Evolutionary conservation across 2,329 filamentous ascomycete species (phyloP).

Genomic region (Orbilia javanica): DNA sequence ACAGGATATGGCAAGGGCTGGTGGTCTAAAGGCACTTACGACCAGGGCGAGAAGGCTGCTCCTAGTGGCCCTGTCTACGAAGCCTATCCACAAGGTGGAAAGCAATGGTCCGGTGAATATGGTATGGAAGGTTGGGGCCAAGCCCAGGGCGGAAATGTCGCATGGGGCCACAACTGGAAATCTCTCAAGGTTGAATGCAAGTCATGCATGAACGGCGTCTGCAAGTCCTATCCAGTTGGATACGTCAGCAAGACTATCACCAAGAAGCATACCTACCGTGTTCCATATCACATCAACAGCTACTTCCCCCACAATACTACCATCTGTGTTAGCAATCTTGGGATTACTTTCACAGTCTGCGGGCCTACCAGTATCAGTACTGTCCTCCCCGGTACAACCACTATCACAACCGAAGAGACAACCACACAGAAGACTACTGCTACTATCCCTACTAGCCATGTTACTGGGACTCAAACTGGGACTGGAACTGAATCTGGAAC

Average conservation of each 20-base stretch:
- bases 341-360: constrained; percentile 42
- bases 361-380: constrained; percentile 31
- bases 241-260: constrained; percentile 36
- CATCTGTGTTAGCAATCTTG: constrained; percentile 27
- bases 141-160: constrained; percentile 26
- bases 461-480: not conserved
- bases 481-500: too few species aligned
- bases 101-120: constrained; percentile 28
- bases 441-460: constrained; percentile 9
- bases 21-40: constrained; percentile 21
- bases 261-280: constrained; percentile 28
- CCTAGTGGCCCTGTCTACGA: not conserved
- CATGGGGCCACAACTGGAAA: constrained; percentile 38
- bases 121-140: constrained; percentile 17
- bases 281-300: constrained; percentile 45
- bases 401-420: constrained; percentile 38
- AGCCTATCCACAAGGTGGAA: not conserved
- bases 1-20: constrained; percentile 25
- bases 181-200: constrained; percentile 46
- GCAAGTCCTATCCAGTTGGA: constrained; percentile 39
- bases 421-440: constrained; percentile 5
- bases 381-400: constrained; percentile 20
- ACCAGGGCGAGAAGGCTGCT: not conserved
- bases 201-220: constrained; percentile 54
- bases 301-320: constrained; percentile 45